Percentiles rank a stretch among this genome's conserved stretches.
These are phyloP conservation scores for Carex parvula DNA, from an alignment of 176 grass and related monocot species.

Conservation along the genomic window DNA sequence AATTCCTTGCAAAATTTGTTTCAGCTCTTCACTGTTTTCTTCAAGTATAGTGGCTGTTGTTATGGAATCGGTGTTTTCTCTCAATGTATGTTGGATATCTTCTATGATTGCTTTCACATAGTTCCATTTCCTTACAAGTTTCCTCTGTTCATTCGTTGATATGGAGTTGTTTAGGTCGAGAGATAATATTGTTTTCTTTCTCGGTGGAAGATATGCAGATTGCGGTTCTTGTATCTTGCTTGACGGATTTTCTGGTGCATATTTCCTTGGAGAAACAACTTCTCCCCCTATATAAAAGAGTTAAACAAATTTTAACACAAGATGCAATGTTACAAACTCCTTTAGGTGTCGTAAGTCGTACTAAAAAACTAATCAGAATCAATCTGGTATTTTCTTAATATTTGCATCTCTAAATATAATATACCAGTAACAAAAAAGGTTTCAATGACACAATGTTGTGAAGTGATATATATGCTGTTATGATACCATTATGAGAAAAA, in stretches of 20 bases:
- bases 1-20: slow-evolving; percentile 25
- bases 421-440: not conserved
- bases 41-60: slow-evolving; percentile 23
- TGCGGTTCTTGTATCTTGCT: not conserved
- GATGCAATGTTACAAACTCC: not conserved
- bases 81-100: slow-evolving; percentile 31
- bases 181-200: slow-evolving; percentile 18
- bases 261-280: not conserved
- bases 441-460: not conserved
- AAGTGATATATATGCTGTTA: not conserved
- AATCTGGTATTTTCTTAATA: not conserved
- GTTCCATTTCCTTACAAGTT: slow-evolving; percentile 31
- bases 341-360: not conserved
- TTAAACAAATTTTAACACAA: not conserved
- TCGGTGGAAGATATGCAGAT: not conserved
- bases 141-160: slow-evolving; percentile 27
- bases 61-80: slow-evolving; percentile 25
- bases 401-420: not conserved
- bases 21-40: slow-evolving; percentile 23
- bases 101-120: slow-evolving; percentile 27
- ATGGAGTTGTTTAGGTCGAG: slow-evolving; percentile 11
- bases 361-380: not conserved
- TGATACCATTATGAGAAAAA: not conserved
- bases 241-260: not conserved
- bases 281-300: not conserved